Evolutionary conservation across 139 green algal species (phyloP).

Genomic region (Nannochloris sp.): DNA sequence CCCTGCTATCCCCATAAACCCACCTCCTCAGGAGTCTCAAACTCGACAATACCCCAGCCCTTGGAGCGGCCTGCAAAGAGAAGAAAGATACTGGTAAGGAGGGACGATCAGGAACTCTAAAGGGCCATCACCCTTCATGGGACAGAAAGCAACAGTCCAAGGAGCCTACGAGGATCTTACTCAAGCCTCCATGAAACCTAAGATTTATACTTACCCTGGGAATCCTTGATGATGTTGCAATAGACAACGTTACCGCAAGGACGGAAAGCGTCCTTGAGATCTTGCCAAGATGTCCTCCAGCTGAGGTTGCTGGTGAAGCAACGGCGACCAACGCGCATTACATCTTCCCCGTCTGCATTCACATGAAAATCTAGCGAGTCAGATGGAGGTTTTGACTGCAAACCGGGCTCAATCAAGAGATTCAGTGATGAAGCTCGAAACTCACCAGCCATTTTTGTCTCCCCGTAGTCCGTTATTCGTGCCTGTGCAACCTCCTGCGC

Average conservation of each 20-base stretch:
- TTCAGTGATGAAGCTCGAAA: not conserved
- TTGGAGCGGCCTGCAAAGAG: conserved; percentile 70
- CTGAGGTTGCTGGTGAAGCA: conserved; percentile 81
- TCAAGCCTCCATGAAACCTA: no score
- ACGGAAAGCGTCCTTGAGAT: conserved; percentile 88
- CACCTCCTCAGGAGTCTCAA: conserved; percentile 75
- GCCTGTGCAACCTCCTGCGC: not conserved
- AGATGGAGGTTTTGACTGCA: not conserved
- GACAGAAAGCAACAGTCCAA: not conserved
- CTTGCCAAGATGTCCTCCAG: conserved; percentile 82
- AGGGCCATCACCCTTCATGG: not conserved
- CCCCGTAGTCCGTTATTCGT: not conserved
- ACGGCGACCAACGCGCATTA: conserved; percentile 27
- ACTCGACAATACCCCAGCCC: conserved; percentile 89
- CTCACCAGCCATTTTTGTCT: not conserved
- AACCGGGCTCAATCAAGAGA: not conserved
- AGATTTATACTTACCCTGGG: conserved; percentile 64
- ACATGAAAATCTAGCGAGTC: not conserved
- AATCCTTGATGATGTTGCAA: conserved; percentile 79
- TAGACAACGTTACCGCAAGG: conserved; percentile 81
- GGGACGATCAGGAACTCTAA: not conserved
- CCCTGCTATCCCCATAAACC: not conserved
- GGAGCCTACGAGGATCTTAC: not conserved
- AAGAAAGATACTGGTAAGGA: not conserved
- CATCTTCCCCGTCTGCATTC: conserved; percentile 14